Conservation (phyloP, 176 grass and related monocot genomes). For the Paspalum notatum region DNA sequence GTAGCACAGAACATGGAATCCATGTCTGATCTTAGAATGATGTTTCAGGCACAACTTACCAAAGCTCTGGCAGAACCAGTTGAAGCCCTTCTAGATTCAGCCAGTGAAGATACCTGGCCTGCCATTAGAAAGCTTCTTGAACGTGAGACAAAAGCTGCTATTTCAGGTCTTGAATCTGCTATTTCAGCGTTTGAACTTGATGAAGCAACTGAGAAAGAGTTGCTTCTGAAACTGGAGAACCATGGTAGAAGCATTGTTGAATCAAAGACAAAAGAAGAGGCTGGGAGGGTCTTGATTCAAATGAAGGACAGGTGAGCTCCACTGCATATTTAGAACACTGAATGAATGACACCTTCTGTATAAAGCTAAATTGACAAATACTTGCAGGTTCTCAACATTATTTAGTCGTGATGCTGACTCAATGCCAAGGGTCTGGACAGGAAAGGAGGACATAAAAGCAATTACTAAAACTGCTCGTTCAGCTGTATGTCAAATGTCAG, state of each 20-base stretch:
- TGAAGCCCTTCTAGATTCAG: slow-evolving; percentile 84
- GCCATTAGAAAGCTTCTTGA: slow-evolving; percentile 84
- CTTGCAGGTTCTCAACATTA: slow-evolving; percentile 73
- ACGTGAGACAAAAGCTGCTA: slow-evolving; percentile 66
- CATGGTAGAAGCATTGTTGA: slow-evolving; percentile 82
- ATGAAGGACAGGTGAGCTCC: slow-evolving; percentile 88
- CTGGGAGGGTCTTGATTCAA: slow-evolving; percentile 74
- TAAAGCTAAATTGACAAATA: slow-evolving; percentile 17
- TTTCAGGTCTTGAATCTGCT: slow-evolving; percentile 67
- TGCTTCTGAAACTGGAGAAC: slow-evolving; percentile 68
- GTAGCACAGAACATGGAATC: background rate
- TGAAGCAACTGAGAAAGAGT: slow-evolving; percentile 61
- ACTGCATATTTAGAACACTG: background rate
- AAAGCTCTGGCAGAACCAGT: slow-evolving; percentile 80
- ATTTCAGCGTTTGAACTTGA: slow-evolving; percentile 74
- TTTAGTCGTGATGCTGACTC: slow-evolving; percentile 87
- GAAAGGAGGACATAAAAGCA: slow-evolving; percentile 90
- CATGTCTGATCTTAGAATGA: slow-evolving; percentile 27
- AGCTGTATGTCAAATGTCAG: slow-evolving; percentile 57
- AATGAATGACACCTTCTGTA: slow-evolving; percentile 4
- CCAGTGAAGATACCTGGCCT: slow-evolving; percentile 84
- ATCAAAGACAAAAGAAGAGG: slow-evolving; percentile 81
- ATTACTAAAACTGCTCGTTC: slow-evolving; percentile 90
- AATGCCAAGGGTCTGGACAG: slow-evolving; percentile 89
- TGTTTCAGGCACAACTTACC: slow-evolving; percentile 68